These are phyloP conservation scores for Neonectria neomacrospora DNA, from an alignment of 2,329 filamentous ascomycete species.

Conservation along the genomic window DNA sequence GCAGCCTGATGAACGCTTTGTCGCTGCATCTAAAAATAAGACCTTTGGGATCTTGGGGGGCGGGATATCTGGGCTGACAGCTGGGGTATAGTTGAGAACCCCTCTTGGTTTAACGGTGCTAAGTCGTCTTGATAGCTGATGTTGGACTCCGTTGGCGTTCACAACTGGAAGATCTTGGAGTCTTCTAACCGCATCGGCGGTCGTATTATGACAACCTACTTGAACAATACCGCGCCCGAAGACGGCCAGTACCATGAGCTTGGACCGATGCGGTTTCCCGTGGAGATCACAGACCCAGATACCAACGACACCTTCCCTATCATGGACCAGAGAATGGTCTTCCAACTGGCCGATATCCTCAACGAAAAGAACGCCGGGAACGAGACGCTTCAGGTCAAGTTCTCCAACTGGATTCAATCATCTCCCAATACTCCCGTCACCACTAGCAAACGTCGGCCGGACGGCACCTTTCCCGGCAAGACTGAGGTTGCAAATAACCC, in stretches of 20 bases:
- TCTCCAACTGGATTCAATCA: conserved; percentile 71
- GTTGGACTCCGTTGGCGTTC: conserved; percentile 56
- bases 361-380: conserved; percentile 47
- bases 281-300: conserved; percentile 7
- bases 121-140: conserved; percentile 42
- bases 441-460: conserved; percentile 40
- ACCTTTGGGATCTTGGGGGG: conserved; percentile 50
- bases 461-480: conserved; percentile 42
- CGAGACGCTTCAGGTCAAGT: conserved; percentile 63
- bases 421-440: conserved; percentile 50
- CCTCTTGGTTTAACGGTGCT: not conserved
- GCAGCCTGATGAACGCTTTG: conserved; percentile 38
- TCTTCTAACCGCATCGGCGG: conserved; percentile 55
- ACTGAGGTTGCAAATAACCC: conserved; percentile 40
- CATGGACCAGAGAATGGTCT: conserved; percentile 11
- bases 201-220: conserved; percentile 55
- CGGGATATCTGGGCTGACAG: conserved; percentile 48
- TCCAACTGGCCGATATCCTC: conserved; percentile 10
- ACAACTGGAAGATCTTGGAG: conserved; percentile 58
- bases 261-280: conserved; percentile 16
- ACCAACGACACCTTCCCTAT: conserved; percentile 5
- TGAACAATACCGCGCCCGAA: conserved; percentile 49
- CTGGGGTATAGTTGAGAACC: not conserved
- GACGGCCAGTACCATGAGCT: conserved; percentile 30
- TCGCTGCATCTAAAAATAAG: conserved; percentile 39